Conservation (phyloP, 306 rosid species). For the Alnus rubra region DNA sequence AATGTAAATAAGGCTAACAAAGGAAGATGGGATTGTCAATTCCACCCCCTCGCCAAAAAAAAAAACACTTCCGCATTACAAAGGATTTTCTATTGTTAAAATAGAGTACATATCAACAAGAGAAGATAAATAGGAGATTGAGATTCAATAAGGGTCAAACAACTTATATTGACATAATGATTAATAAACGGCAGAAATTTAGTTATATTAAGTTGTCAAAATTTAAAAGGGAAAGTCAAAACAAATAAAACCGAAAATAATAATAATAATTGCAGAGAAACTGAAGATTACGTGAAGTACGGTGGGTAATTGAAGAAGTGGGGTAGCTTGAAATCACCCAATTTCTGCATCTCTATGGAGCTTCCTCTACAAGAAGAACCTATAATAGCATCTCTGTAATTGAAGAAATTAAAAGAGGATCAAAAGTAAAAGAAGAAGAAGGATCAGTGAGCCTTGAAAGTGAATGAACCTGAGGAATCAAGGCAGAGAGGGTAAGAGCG, state of each 20-base stretch:
- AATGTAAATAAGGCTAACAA: too few species aligned
- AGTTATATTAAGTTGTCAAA: neutral
- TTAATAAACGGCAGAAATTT: neutral
- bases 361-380: neutral
- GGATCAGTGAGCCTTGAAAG: neutral
- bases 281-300: constrained; percentile 69
- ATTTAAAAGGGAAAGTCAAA: neutral
- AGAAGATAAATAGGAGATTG: neutral
- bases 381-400: neutral
- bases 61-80: too few species aligned
- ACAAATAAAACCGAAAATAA: neutral
- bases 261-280: neutral
- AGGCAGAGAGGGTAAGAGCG: neutral
- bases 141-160: neutral
- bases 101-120: neutral
- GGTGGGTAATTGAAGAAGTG: constrained; percentile 97
- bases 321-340: constrained; percentile 88
- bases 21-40: too few species aligned
- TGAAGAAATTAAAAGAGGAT: neutral
- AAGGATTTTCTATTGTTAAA: too few species aligned
- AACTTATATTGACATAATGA: neutral
- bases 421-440: neutral
- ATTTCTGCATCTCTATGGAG: constrained; percentile 67
- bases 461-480: neutral
- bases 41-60: neutral